Conservation (phyloP, 2,329 filamentous ascomycete genomes). For the Lasiodiplodia hormozganensis region DNA sequence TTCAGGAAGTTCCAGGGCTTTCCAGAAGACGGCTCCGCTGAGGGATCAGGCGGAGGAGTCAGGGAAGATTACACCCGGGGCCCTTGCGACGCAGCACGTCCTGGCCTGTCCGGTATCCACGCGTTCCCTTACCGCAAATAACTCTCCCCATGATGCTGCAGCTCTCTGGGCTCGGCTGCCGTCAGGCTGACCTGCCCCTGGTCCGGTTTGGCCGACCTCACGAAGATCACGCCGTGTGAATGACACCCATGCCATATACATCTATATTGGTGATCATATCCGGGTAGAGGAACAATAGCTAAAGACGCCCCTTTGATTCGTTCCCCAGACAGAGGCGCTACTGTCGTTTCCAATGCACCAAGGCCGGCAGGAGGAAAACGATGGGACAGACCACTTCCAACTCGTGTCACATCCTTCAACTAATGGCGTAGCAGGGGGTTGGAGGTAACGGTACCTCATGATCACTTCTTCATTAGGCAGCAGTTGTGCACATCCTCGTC, state of each 20-base stretch:
- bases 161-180: constrained; percentile 3
- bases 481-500: constrained; percentile 2
- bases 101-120: not conserved
- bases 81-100: constrained; percentile 3
- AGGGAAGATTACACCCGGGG: constrained; percentile 12
- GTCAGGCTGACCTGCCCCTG: constrained; percentile 34
- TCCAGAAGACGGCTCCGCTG: constrained; percentile 14
- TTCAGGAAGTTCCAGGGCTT: constrained; percentile 6
- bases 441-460: constrained; percentile 3
- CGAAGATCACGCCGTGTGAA: constrained; percentile 11
- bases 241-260: constrained; percentile 5
- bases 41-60: not conserved
- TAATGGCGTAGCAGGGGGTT: constrained; percentile 10
- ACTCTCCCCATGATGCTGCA: not conserved
- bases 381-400: constrained; percentile 4
- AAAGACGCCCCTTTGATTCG: not conserved
- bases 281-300: not conserved
- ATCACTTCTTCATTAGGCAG: constrained; percentile 24
- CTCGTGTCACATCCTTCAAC: not conserved
- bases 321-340: not conserved
- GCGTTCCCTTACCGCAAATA: not conserved
- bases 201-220: constrained; percentile 8
- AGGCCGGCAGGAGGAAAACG: constrained; percentile 1
- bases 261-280: constrained; percentile 4
- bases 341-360: not conserved